Base-by-base conservation (phyloP, 352 stramenopile species). In the Peronospora destructor region DNA sequence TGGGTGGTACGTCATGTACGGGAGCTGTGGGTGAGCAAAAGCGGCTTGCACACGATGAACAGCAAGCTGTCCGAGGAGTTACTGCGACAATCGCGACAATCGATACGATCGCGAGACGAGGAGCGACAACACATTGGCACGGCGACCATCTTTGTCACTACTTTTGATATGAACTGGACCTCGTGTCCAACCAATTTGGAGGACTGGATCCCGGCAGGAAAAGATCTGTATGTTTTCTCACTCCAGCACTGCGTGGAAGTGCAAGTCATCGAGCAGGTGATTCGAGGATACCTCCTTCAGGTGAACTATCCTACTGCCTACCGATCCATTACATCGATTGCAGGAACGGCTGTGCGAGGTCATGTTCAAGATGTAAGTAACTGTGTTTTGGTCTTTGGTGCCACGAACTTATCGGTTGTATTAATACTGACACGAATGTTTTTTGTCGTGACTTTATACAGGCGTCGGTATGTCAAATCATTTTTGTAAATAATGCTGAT, bases 401-500 rank as follows among this genome's bases (percentile, higher is more conserved):
- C 1, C 7, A 33, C 11, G 3, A 6, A 26, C 23, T 4, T 26
- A 26, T 4, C 4, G 4, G 23, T 26, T 26, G 23, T 26, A 3
- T 26, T 6, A 6, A 26, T 51, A 6, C 43, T 64, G 26, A 64
- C 33, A 47, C 8, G n/a, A 45, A 14, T 55, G 12, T 14, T 49
- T 34, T n/a, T 17, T 53, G 23, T 17, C 40, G 21, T 55, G 8
- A 16, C 17, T 49, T 25, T 40, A 29, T 6, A 19, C 57, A 90
- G 73, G 77, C 77, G 7, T 67, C 69, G 0, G 73, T 91, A 13
- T 89, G 81, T 50, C 79, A 93, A 58, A 85, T 93, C 40, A 68
- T 93, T 6, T 93, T 93, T 59, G 77, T 90, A 39, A 90, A 90
- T 65, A 81, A 86, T 44, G 76, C 78, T 1, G 82, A 93, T 45